Percentiles rank a stretch among this genome's conserved stretches.
Conservation (phyloP, 257 asterid species). For the Solanum sparsipilum region DNA sequence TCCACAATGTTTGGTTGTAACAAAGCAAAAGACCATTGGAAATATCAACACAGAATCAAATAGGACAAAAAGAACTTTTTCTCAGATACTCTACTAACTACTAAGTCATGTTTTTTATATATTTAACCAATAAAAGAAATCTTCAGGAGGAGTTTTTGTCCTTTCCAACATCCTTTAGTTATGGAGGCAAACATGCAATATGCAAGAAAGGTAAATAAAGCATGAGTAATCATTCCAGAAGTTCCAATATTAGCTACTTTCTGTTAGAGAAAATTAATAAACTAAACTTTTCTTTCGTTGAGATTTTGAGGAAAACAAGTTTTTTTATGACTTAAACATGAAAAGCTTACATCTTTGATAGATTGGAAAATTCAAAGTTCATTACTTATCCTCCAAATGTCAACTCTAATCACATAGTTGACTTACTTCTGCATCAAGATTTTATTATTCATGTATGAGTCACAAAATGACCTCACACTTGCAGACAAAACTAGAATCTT, state of each 20-base stretch:
- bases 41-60: conserved; percentile 20
- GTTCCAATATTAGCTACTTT: not conserved
- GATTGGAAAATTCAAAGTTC: not conserved
- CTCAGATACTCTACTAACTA: not conserved
- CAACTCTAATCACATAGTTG: not conserved
- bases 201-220: not conserved
- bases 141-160: not conserved
- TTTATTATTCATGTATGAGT: not conserved
- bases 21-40: conserved; percentile 19
- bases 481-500: not conserved
- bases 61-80: not conserved
- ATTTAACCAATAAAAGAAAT: not conserved
- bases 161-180: not conserved
- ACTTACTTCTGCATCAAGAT: not conserved
- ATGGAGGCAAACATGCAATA: conserved; percentile 2
- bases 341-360: not conserved
- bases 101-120: not conserved
- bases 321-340: not conserved
- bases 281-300: not conserved
- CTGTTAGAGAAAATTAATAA: not conserved
- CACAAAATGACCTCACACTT: not conserved
- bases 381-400: not conserved
- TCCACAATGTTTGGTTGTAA: not conserved
- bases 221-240: not conserved
- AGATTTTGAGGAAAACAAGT: not conserved